A percentile compares a stretch with the other conserved stretches of the same genome.
Conservation (phyloP, 2,329 filamentous ascomycete genomes). For the Fusarium sp. region DNA sequence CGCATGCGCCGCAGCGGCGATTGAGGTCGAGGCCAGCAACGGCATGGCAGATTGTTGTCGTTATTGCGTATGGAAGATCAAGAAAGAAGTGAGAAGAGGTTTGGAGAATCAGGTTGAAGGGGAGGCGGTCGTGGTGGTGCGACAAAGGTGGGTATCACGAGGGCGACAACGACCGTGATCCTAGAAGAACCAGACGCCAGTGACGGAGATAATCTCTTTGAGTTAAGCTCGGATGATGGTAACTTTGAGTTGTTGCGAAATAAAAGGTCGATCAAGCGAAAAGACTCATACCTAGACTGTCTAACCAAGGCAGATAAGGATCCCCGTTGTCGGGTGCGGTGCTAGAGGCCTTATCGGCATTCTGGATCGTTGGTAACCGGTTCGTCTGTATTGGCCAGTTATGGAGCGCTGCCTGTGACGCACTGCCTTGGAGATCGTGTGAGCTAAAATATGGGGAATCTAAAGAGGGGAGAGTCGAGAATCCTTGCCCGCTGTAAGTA, state of each 20-base stretch:
- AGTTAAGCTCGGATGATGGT: neutral
- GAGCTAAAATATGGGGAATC: conserved; percentile 43
- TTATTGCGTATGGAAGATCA: neutral
- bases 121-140: conserved; percentile 29
- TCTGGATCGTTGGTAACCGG: conserved; percentile 31
- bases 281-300: conserved; percentile 6
- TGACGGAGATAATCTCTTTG: conserved; percentile 1
- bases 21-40: conserved; percentile 47
- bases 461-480: neutral
- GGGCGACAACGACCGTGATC: conserved; percentile 24
- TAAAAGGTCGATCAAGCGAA: neutral
- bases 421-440: conserved; percentile 40
- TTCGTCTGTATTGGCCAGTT: conserved; percentile 39
- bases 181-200: conserved; percentile 14
- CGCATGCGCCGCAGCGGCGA: conserved; percentile 45
- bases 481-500: neutral
- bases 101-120: conserved; percentile 10
- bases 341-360: conserved; percentile 33
- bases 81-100: neutral
- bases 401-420: conserved; percentile 35
- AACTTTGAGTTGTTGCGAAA: neutral
- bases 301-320: conserved; percentile 24
- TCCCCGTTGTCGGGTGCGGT: conserved; percentile 33
- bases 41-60: conserved; percentile 44
- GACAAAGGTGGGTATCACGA: conserved; percentile 43